These are phyloP conservation scores for Fomitiporia mediterranea DNA, from an alignment of 1,284 basidiomycete genomes.

Conservation along the genomic window DNA sequence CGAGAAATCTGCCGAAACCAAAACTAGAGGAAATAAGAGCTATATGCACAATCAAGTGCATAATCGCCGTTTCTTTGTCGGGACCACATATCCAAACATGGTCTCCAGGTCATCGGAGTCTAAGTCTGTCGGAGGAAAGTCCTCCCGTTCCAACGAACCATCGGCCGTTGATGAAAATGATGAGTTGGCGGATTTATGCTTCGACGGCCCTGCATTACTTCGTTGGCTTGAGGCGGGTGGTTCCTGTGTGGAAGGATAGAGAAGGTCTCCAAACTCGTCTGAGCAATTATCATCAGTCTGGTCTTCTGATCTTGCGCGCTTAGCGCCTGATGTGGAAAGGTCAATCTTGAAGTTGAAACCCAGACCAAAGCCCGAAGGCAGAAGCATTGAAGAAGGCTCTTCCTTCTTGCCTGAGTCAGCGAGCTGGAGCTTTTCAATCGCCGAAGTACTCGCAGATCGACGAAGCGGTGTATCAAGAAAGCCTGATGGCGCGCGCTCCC, in stretches of 20 bases:
- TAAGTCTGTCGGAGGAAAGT: neutral
- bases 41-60: neutral
- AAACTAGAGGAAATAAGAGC: neutral
- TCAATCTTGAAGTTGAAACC: conserved; percentile 12
- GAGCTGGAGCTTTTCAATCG: conserved; percentile 3
- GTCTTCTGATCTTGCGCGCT: conserved; percentile 7
- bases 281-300: neutral
- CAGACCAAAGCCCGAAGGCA: conserved; percentile 14
- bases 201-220: neutral
- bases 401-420: neutral
- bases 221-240: neutral
- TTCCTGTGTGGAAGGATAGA: neutral
- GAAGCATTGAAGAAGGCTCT: neutral
- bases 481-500: neutral
- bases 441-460: conserved; percentile 4
- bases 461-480: conserved; percentile 19
- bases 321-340: neutral
- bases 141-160: neutral
- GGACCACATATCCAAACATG: neutral
- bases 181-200: neutral
- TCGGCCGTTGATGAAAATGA: neutral
- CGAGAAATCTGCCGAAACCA: neutral
- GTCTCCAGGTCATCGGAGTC: conserved; percentile 1
- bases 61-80: conserved; percentile 8
- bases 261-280: conserved; percentile 7